Conservation (phyloP, 805 yeast genomes). For the Kregervanrija delftensis region DNA sequence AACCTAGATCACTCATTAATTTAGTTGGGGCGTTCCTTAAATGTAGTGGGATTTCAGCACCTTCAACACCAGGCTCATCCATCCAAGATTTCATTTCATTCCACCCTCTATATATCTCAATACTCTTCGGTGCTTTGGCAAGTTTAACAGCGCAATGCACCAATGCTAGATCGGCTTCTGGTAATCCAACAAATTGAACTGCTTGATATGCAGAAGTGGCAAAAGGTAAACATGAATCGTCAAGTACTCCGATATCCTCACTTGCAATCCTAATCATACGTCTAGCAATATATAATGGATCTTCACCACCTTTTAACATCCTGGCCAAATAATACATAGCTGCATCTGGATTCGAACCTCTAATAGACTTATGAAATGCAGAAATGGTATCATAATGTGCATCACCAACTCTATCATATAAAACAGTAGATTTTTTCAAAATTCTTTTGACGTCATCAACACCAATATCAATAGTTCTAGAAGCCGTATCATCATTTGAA, state of each 20-base stretch:
- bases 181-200: constrained; percentile 85
- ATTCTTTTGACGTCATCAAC: constrained; percentile 33
- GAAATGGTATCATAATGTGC: constrained; percentile 92
- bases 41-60: constrained; percentile 71
- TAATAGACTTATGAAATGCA: constrained; percentile 87
- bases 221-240: constrained; percentile 78
- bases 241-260: constrained; percentile 87
- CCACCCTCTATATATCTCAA: constrained; percentile 79
- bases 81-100: constrained; percentile 55
- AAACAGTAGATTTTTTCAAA: constrained; percentile 44
- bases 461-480: constrained; percentile 28
- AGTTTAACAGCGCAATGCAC: constrained; percentile 93
- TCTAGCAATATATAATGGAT: constrained; percentile 81
- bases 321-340: constrained; percentile 78
- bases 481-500: not conserved
- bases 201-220: constrained; percentile 83
- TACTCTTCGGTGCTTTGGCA: constrained; percentile 80
- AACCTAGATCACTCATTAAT: constrained; percentile 84
- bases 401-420: constrained; percentile 86
- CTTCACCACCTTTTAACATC: constrained; percentile 93
- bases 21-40: constrained; percentile 91
- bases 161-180: constrained; percentile 83
- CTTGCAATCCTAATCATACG: constrained; percentile 92
- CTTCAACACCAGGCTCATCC: constrained; percentile 50
- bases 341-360: constrained; percentile 90